Percentiles rank a stretch among this genome's conserved stretches.
Evolutionary conservation across 2,329 filamentous ascomycete genomes (phyloP).

Genomic region (Ophiostoma australiae): DNA sequence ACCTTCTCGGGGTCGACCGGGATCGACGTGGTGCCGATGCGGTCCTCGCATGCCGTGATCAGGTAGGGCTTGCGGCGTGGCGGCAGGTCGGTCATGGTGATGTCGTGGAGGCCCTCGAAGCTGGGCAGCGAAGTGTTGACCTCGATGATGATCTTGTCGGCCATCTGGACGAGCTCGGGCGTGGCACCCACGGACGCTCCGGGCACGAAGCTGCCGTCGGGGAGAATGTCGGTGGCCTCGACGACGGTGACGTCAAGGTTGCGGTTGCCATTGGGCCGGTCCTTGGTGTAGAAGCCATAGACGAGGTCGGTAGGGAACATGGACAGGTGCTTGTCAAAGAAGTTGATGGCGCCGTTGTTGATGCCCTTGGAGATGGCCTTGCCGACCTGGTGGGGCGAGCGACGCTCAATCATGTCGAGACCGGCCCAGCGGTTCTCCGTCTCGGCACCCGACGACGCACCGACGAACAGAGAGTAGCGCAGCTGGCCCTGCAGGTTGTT

Average conservation of each 20-base stretch:
- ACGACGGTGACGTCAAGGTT: slow-evolving; percentile 78
- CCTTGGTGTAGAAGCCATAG: slow-evolving; percentile 81
- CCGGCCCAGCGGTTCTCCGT: slow-evolving; percentile 89
- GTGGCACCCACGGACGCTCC: slow-evolving; percentile 81
- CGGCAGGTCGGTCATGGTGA: slow-evolving; percentile 81
- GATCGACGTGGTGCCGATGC: slow-evolving; percentile 77
- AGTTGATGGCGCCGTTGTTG: slow-evolving; percentile 81
- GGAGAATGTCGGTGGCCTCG: slow-evolving; percentile 80
- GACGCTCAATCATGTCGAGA: slow-evolving; percentile 83
- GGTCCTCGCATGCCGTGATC: slow-evolving; percentile 78
- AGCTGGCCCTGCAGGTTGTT: slow-evolving; percentile 79
- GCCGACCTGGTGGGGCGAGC: slow-evolving; percentile 81
- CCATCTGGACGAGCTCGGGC: slow-evolving; percentile 83
- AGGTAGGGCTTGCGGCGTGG: slow-evolving; percentile 78
- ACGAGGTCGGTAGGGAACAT: slow-evolving; percentile 88
- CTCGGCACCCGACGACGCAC: slow-evolving; percentile 82
- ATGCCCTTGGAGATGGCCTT: slow-evolving; percentile 88
- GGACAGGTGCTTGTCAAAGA: slow-evolving; percentile 89
- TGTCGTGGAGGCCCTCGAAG: slow-evolving; percentile 85
- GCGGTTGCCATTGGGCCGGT: slow-evolving; percentile 66
- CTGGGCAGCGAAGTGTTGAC: slow-evolving; percentile 82
- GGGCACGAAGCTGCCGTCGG: slow-evolving; percentile 82
- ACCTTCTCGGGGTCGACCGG: slow-evolving; percentile 78
- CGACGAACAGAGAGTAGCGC: slow-evolving; percentile 82
- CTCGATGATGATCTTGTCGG: slow-evolving; percentile 89